Percentiles rank a stretch among this genome's conserved stretches.
These are phyloP conservation scores for Aspergillus puulaauensis DNA, from an alignment of 2,329 filamentous ascomycete species.

Conservation along the genomic window DNA sequence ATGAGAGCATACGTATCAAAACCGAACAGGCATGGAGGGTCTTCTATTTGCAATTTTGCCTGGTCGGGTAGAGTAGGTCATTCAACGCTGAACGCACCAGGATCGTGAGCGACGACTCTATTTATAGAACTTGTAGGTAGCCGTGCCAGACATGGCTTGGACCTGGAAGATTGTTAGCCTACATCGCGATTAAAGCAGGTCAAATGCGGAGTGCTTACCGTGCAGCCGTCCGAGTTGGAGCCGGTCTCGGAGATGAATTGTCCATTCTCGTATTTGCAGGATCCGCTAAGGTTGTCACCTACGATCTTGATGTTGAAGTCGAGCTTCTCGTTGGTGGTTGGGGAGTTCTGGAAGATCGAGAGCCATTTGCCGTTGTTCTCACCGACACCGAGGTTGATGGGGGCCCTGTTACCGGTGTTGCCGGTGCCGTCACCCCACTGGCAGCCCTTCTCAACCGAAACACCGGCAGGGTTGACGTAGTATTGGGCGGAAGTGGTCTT, in stretches of 20 bases:
- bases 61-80: background rate
- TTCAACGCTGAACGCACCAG: constrained; percentile 1
- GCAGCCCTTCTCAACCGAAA: constrained; percentile 67
- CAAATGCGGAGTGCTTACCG: constrained; percentile 60
- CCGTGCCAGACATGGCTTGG: constrained; percentile 49
- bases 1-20: constrained; percentile 30
- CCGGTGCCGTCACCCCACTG: constrained; percentile 66
- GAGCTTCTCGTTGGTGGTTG: constrained; percentile 68
- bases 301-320: constrained; percentile 77
- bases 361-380: constrained; percentile 72
- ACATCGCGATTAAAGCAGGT: background rate
- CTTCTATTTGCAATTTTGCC: constrained; percentile 18
- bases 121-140: constrained; percentile 48
- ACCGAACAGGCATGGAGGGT: constrained; percentile 18
- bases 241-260: constrained; percentile 56
- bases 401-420: constrained; percentile 77
- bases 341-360: constrained; percentile 80
- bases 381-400: constrained; percentile 81
- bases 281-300: constrained; percentile 60
- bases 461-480: constrained; percentile 86
- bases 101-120: constrained; percentile 18
- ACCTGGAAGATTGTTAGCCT: constrained; percentile 39
- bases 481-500: constrained; percentile 85
- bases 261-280: constrained; percentile 67
- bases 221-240: constrained; percentile 65